Base-by-base conservation (phyloP, 805 yeast species). In the Dipodascopsis uninucleata region DNA sequence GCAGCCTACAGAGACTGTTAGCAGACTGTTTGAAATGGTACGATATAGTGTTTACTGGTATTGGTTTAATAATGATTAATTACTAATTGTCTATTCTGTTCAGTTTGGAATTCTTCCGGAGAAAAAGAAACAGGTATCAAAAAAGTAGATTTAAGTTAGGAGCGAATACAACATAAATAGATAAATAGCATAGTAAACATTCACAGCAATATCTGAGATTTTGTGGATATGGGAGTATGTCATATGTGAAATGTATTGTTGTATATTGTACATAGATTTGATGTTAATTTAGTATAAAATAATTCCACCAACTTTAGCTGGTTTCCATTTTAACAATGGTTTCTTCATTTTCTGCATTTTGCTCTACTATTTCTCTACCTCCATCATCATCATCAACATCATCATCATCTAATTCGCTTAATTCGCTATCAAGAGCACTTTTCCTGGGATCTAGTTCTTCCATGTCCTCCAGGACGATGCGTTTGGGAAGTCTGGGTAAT, bases 1-100 rank as follows among this genome's bases (percentile, higher is more conserved):
- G 1, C 95, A 85, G 62, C 95, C 96, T 5, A 79, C 90, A 20
- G 88, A 83, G 34, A 71, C 93, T 3, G 95, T 90, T 9, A 75
- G 79, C 2, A 78, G 78, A 54, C 68, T 93, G 41, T 76, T 93
- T 62, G 81, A 79, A 61, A 86, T 81, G 64, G 87, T 53, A 14
- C 2, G 38, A 17, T 24, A 21, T 21, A 20, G 10, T 16, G 7
- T 28, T 26, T 6, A 20, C 3, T n/a, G 36, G n/a, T 31, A 31
- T 9, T 7, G 16, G 14, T 8, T 6, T 28, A 24, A 21, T 29
- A 14, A 7, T n/a, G n/a, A 12, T 8, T 12, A 34, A 7, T 7
- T 6, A 7, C 16, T 12, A 10, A 34, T 34, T 10, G 28, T 34
- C n/a, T 12, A n/a, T 34, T 12, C n/a, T 24, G 18, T 9, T 14